Evolutionary conservation across 2,329 filamentous ascomycete genomes (phyloP), one percentile per base, ranked within the genome.

Genomic region (Apiospora pterosperma): DNA sequence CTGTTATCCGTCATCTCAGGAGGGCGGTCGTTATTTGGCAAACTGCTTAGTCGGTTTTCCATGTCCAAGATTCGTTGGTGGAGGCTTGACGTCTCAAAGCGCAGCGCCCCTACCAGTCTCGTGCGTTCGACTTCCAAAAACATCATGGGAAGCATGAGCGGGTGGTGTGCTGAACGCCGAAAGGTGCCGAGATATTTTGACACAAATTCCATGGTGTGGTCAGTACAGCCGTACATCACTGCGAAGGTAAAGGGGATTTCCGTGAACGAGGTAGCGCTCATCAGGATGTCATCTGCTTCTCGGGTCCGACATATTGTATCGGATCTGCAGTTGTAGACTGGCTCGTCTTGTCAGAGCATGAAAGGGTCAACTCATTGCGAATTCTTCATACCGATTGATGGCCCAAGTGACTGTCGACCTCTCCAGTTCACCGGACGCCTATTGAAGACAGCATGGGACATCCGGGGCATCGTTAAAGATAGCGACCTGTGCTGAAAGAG

Each of bases 11-110:
- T 4, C 12, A 28, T 52, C 23, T 48, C 23, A 25, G 11, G 1
- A 1, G 5, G 16, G 42, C 4, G 12, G 10, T 25, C 8, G 16
- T n/a, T 16, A 4, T 28, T 23, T 6, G 25, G 3, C 2, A 10
- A 10, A 8, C 3, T 41, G 19, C 44, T 52, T 14, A 52, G 44
- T 52, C 44, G 44, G 4, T 2, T 8, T 11, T 31, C 7, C 16
- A 52, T 52, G 0, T 52, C 16, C 44, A 31, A 5, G 16, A 52
- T 19, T n/a, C 44, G 25, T 16, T 52, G 44, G 6, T 4, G 4
- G 0, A 52, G 44, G 1, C 1, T 52, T 0, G 25, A 19, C 6
- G 25, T 31, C 6, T 52, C 44, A 0, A 0, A 0, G 1, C 25
- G 44, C 8, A 52, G 25, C 2, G 44, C 25, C 3, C 11, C 44